A percentile compares a stretch with the other conserved stretches of the same genome.
These are phyloP conservation scores for Tuber umbilicatum DNA, from an alignment of 495 filamentous ascomycete species.

Conservation along the genomic window DNA sequence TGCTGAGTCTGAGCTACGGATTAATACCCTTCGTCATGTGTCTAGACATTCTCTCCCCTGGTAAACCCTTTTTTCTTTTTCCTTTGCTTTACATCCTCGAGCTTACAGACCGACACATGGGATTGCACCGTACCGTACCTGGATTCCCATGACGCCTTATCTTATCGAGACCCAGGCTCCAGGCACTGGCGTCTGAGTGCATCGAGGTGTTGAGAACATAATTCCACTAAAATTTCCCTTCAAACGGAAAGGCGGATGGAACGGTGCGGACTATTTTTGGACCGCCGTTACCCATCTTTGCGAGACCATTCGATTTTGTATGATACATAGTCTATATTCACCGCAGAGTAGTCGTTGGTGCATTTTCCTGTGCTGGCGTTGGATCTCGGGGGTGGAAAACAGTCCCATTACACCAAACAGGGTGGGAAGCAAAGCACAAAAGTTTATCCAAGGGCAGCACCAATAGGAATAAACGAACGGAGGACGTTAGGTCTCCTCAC, in stretches of 20 bases:
- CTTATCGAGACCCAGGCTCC: not conserved
- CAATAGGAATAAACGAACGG: not conserved
- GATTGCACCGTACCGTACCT: not conserved
- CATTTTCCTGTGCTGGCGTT: not conserved
- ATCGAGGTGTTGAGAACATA: not conserved
- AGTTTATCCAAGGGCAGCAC: not conserved
- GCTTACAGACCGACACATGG: not conserved
- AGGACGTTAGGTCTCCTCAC: not conserved
- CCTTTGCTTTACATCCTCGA: not conserved
- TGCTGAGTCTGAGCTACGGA: not conserved
- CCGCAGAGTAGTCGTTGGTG: not conserved
- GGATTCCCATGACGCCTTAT: not conserved
- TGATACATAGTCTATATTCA: not conserved
- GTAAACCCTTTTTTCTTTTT: not conserved
- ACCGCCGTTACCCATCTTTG: not conserved
- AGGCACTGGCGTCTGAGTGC: not conserved
- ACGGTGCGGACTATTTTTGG: not conserved
- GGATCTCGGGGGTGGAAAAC: not conserved
- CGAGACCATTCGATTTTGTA: not conserved
- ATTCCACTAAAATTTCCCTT: not conserved
- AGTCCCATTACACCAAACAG: not conserved
- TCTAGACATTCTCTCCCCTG: not conserved
- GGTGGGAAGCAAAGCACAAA: not conserved
- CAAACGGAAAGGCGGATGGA: not conserved
- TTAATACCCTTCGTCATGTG: not conserved